Percentiles rank a stretch among this genome's conserved stretches.
phyloP scores from a whole-genome alignment of 176 grass and related monocot genomes.

The Pharus latifolius region DNA sequence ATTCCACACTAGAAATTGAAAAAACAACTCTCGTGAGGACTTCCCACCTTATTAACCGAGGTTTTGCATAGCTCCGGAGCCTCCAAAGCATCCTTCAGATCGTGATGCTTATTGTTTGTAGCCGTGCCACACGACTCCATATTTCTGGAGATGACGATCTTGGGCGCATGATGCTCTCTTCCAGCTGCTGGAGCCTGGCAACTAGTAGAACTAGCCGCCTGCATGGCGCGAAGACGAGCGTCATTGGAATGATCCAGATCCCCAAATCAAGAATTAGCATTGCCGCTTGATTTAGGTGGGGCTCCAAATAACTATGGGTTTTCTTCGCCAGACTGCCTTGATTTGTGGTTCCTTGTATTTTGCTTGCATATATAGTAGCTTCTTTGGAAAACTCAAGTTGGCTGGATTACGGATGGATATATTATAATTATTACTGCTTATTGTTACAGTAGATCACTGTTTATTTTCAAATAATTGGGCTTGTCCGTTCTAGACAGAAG shows the following conservation, averaged over 20 bases:
- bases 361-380: conserved; percentile 42
- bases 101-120: conserved; percentile 32
- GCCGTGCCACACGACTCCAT: conserved; percentile 31
- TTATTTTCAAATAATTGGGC: not conserved
- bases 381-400: conserved; percentile 7
- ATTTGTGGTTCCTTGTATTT: conserved; percentile 13
- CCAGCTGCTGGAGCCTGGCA: conserved; percentile 32
- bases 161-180: conserved; percentile 27
- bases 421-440: conserved; percentile 35
- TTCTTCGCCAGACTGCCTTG: conserved; percentile 9
- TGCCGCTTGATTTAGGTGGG: not conserved
- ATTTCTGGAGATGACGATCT: conserved; percentile 22
- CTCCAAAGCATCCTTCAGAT: conserved; percentile 14
- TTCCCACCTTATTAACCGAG: conserved; percentile 16
- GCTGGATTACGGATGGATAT: not conserved
- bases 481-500: not conserved
- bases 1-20: not conserved
- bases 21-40: conserved; percentile 1
- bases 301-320: conserved; percentile 8
- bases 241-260: conserved; percentile 48
- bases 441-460: not conserved
- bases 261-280: conserved; percentile 48
- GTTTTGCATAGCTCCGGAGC: not conserved
- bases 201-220: conserved; percentile 44
- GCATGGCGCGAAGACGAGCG: conserved; percentile 49